A percentile compares a stretch with the other conserved stretches of the same genome.
Evolutionary conservation across 179 eudicot species (phyloP).

Genomic region (Beta lomatogona): DNA sequence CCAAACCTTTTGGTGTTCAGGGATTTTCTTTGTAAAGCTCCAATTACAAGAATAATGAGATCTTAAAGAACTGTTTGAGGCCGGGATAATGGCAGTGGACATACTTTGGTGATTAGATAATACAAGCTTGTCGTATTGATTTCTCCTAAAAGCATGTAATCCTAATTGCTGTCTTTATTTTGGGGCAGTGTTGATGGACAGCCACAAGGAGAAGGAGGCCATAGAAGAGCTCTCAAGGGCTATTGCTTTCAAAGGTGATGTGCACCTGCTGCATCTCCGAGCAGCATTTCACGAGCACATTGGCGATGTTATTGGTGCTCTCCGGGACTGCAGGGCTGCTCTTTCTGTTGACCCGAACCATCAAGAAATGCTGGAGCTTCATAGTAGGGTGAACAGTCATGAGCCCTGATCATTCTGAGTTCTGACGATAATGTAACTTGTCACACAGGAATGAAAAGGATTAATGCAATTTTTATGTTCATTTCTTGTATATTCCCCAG

Average conservation of each 20-base stretch:
- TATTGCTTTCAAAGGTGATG: conserved; percentile 87
- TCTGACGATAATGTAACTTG: background rate
- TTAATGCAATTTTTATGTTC: conserved; percentile 24
- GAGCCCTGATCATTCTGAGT: conserved; percentile 54
- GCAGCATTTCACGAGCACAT: conserved; percentile 97
- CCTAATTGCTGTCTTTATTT: background rate
- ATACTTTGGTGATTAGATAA: background rate
- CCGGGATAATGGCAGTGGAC: too few species aligned
- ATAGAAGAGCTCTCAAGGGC: conserved; percentile 86
- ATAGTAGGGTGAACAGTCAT: conserved; percentile 83
- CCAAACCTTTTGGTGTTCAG: too few species aligned
- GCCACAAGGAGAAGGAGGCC: conserved; percentile 89
- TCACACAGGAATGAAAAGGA: conserved; percentile 11
- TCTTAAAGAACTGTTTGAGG: background rate
- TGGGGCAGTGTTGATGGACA: conserved; percentile 88
- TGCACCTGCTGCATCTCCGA: conserved; percentile 81
- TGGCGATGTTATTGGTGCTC: conserved; percentile 81
- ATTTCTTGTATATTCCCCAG: conserved; percentile 33
- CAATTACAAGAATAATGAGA: too few species aligned
- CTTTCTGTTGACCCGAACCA: conserved; percentile 95
- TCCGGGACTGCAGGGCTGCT: conserved; percentile 91
- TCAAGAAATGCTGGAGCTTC: conserved; percentile 97
- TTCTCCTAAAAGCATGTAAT: background rate
- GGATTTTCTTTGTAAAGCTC: too few species aligned
- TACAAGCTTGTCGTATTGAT: background rate